These are phyloP conservation scores for Sequoiadendron giganteum DNA, from an alignment of 75 land plant species.

Conservation along the genomic window DNA sequence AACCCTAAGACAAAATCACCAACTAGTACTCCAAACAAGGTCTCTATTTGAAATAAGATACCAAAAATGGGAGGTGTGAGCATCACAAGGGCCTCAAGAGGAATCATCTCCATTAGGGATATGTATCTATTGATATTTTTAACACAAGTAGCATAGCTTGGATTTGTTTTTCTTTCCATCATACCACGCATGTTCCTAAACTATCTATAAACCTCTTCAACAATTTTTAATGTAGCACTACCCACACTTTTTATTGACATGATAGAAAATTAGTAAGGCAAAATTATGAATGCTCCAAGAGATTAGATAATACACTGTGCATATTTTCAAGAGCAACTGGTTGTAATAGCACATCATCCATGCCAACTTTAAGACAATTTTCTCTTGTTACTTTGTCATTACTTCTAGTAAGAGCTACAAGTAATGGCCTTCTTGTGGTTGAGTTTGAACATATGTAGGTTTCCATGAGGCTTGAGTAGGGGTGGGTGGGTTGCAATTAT, in stretches of 20 bases:
- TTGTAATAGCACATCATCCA: slow-evolving; percentile 62
- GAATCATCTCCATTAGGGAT: slow-evolving; percentile 77
- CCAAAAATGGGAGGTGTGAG: slow-evolving; percentile 78
- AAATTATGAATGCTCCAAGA: slow-evolving; percentile 55
- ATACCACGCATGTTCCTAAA: slow-evolving; percentile 73
- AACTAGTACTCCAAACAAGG: slow-evolving; percentile 66
- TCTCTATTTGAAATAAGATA: slow-evolving; percentile 59
- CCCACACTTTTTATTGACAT: slow-evolving; percentile 77
- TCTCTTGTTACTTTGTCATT: slow-evolving; percentile 57
- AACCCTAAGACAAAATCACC: slow-evolving; percentile 69
- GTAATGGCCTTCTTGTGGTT: not conserved
- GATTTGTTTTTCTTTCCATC: slow-evolving; percentile 69
- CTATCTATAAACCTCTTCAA: slow-evolving; percentile 75
- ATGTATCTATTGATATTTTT: slow-evolving; percentile 80
- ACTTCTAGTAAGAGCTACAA: slow-evolving; percentile 65
- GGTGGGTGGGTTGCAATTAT: no score
- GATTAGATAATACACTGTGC: slow-evolving; percentile 53
- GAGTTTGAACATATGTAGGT: no score
- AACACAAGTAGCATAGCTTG: slow-evolving; percentile 72
- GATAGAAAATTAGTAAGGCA: slow-evolving; percentile 65
- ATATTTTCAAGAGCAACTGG: slow-evolving; percentile 78
- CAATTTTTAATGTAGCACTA: no score
- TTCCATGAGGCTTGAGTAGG: no score
- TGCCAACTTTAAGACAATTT: slow-evolving; percentile 54
- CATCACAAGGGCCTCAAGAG: slow-evolving; percentile 80